A percentile compares a stretch with the other conserved stretches of the same genome.
phyloP scores from a whole-genome alignment of 2,329 filamentous ascomycete species.

The Exophiala mesophila region DNA sequence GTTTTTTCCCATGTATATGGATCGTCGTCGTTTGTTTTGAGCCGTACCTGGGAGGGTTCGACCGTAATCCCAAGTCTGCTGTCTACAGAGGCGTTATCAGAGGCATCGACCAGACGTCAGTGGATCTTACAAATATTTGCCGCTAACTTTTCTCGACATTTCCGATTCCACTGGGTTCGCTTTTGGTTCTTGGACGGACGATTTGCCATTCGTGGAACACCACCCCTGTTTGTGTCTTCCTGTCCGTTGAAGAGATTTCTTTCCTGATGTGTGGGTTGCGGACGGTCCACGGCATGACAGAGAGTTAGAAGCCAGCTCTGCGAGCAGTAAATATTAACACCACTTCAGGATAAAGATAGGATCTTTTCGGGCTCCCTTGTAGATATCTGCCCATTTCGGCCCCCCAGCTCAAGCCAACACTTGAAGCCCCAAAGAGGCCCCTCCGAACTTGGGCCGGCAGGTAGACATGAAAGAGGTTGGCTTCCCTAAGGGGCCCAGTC shows the following conservation, averaged over 20 bases:
- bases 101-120: conserved; percentile 7
- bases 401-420: conserved; percentile 10
- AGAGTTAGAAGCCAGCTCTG: conserved; percentile 6
- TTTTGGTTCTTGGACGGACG: conserved; percentile 11
- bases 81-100: conserved; percentile 9
- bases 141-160: conserved; percentile 12
- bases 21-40: conserved; percentile 10
- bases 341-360: conserved; percentile 12
- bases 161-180: conserved; percentile 11
- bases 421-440: conserved; percentile 7
- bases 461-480: too few species aligned
- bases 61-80: conserved; percentile 10
- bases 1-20: conserved; percentile 11
- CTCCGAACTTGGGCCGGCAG: conserved; percentile 6
- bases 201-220: conserved; percentile 9
- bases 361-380: conserved; percentile 12
- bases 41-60: conserved; percentile 8
- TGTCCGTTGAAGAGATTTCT: conserved; percentile 10
- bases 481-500: too few species aligned
- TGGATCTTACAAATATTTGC: conserved; percentile 9
- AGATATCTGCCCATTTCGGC: conserved; percentile 9
- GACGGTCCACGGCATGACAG: conserved; percentile 9
- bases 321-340: conserved; percentile 13
- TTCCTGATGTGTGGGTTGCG: conserved; percentile 6
- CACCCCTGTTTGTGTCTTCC: conserved; percentile 8